Conservation (phyloP, 805 yeast species). For the Yarrowia sp. region DNA sequence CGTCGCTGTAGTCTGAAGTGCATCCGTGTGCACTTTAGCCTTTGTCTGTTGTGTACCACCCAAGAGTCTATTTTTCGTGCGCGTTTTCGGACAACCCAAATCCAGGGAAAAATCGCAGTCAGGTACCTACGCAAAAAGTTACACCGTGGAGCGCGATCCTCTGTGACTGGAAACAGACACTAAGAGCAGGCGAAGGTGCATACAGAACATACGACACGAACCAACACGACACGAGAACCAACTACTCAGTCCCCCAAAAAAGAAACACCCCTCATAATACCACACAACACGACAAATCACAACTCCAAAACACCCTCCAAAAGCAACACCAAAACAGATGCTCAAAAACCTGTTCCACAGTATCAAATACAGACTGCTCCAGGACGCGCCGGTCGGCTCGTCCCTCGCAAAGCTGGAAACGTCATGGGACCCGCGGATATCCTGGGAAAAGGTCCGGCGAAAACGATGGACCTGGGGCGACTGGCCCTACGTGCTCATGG, state of each 20-base stretch:
- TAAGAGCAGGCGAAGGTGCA: neutral
- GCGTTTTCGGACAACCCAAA: constrained; percentile 26
- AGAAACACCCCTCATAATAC: no score
- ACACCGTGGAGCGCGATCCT: constrained; percentile 15
- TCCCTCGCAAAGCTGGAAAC: constrained; percentile 37
- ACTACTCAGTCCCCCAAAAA: neutral
- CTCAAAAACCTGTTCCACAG: constrained; percentile 30
- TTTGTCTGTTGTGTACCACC: constrained; percentile 4
- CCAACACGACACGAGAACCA: neutral
- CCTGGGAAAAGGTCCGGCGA: constrained; percentile 37
- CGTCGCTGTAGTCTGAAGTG: no score
- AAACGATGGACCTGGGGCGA: constrained; percentile 42
- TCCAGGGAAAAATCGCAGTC: constrained; percentile 24
- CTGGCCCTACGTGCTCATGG: constrained; percentile 49
- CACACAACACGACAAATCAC: neutral
- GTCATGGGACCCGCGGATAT: constrained; percentile 39
- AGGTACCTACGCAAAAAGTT: constrained; percentile 4
- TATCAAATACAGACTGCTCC: constrained; percentile 36
- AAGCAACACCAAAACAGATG: neutral
- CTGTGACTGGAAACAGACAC: constrained; percentile 11
- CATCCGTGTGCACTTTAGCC: neutral
- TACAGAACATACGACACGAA: neutral
- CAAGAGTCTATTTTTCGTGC: neutral
- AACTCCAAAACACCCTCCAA: neutral
- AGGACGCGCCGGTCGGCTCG: constrained; percentile 41